Percentiles rank a stretch among this genome's conserved stretches.
Evolutionary conservation across 257 asterid genomes (phyloP).

Genomic region (Salvia miltiorrhiza): DNA sequence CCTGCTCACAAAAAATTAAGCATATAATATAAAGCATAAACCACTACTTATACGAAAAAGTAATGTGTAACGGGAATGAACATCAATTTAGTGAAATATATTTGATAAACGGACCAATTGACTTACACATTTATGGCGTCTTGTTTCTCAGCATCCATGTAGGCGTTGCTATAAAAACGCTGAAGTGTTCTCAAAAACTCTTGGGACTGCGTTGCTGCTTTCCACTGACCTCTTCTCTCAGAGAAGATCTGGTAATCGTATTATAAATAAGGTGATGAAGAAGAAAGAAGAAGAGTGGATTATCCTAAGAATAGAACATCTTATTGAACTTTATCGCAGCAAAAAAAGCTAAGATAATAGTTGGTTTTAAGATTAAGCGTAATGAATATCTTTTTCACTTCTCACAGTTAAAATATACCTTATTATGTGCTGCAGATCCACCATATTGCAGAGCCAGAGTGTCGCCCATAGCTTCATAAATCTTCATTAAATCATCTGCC

Average conservation of each 20-base stretch:
- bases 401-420: slow-evolving; percentile 42
- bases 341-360: not conserved
- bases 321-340: not conserved
- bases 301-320: not conserved
- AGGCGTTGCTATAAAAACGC: slow-evolving; percentile 81
- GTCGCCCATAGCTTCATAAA: slow-evolving; percentile 94
- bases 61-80: not conserved
- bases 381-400: not conserved
- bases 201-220: slow-evolving; percentile 88
- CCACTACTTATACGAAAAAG: not conserved
- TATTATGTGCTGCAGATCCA: slow-evolving; percentile 97
- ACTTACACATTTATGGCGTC: slow-evolving; percentile 89
- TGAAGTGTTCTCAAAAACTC: slow-evolving; percentile 78
- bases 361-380: not conserved
- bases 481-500: slow-evolving; percentile 77
- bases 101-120: slow-evolving; percentile 3
- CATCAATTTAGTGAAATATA: not conserved
- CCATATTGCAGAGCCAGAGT: slow-evolving; percentile 93
- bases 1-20: slow-evolving; percentile 40
- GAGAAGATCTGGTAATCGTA: slow-evolving; percentile 66
- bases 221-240: slow-evolving; percentile 94
- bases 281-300: slow-evolving; percentile 15
- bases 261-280: slow-evolving; percentile 12
- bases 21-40: not conserved
- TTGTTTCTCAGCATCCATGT: slow-evolving; percentile 93